Percentiles rank a stretch among this genome's conserved stretches.
Conservation (phyloP, 2,329 filamentous ascomycete species). For the Aspergillus sp. region DNA sequence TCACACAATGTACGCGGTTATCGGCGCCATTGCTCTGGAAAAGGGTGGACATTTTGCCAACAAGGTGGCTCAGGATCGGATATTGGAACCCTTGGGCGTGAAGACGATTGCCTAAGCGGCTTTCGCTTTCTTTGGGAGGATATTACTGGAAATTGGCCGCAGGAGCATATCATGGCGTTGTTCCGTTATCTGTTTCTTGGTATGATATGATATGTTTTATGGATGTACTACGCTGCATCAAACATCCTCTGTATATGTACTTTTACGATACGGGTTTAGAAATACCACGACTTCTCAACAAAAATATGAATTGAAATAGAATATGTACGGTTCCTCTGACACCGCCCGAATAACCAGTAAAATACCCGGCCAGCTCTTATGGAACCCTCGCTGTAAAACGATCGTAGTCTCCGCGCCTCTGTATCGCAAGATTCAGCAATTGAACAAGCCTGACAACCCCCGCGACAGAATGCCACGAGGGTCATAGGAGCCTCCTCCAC, state of each 20-base stretch:
- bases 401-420: constrained; percentile 53
- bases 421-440: constrained; percentile 60
- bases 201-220: constrained; percentile 16
- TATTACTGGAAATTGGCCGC: constrained; percentile 15
- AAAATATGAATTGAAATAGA: constrained; percentile 4
- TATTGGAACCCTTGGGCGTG: constrained; percentile 52
- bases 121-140: constrained; percentile 5
- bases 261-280: constrained; percentile 23
- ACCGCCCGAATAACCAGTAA: constrained; percentile 65
- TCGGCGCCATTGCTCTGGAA: constrained; percentile 85
- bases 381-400: constrained; percentile 43
- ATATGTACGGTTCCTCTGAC: constrained; percentile 76
- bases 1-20: constrained; percentile 72
- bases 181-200: constrained; percentile 13
- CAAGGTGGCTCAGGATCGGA: constrained; percentile 66
- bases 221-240: constrained; percentile 11
- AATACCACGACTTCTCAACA: constrained; percentile 16
- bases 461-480: constrained; percentile 63
- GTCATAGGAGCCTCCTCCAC: constrained; percentile 35
- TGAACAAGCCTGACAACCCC: constrained; percentile 42
- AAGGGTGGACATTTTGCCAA: constrained; percentile 73
- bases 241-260: constrained; percentile 24
- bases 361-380: constrained; percentile 69
- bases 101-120: constrained; percentile 17
- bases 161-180: constrained; percentile 35